phyloP scores from a whole-genome alignment of 2,329 filamentous ascomycete genomes.

The Epichloe amarillans region DNA sequence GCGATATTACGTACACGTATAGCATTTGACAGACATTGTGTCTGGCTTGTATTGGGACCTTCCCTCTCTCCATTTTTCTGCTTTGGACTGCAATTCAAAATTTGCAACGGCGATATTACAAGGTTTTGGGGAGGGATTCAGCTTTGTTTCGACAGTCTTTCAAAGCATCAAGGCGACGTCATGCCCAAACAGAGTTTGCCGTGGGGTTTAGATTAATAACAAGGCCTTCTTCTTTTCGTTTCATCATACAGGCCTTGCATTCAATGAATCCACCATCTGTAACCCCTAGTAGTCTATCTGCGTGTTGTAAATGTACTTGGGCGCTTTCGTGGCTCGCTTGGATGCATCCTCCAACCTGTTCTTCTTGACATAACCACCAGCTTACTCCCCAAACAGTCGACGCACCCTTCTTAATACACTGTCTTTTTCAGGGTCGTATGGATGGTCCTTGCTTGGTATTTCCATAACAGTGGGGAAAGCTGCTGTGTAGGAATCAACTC shows the following conservation, averaged over 20 bases:
- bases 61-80: not conserved
- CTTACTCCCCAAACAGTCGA: constrained; percentile 53
- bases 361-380: not conserved
- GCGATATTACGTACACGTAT: not conserved
- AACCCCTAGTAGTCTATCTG: not conserved
- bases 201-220: not conserved
- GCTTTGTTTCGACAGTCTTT: not conserved
- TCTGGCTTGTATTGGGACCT: not conserved
- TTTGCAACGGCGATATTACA: not conserved
- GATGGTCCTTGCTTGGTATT: constrained; percentile 97
- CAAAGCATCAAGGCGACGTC: not conserved
- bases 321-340: not conserved
- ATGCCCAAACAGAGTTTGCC: not conserved
- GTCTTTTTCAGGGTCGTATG: constrained; percentile 97
- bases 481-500: constrained; percentile 81
- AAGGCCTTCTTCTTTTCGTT: not conserved
- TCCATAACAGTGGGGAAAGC: constrained; percentile 94
- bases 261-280: not conserved
- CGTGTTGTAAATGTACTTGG: not conserved
- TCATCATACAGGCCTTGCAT: not conserved
- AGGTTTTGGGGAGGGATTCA: not conserved
- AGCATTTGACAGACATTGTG: not conserved
- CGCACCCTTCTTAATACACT: constrained; percentile 83
- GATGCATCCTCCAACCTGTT: not conserved
- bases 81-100: not conserved